Evolutionary conservation across 805 yeast genomes (phyloP).

Genomic region (Phaffomyces antillensis): DNA sequence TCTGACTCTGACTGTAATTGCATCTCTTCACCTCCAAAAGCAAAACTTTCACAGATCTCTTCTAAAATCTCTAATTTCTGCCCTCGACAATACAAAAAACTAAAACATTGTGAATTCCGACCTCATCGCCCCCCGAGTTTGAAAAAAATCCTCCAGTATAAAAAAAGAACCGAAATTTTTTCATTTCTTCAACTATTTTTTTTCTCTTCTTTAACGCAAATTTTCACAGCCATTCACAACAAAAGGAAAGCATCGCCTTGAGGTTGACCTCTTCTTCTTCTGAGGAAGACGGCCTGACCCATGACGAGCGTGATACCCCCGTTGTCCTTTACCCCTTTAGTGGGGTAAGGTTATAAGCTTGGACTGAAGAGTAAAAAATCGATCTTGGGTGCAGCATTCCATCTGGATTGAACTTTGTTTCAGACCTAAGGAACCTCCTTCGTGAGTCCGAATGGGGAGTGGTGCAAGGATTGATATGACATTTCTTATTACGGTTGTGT

Average conservation of each 20-base stretch:
- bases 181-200: not conserved
- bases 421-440: conserved; percentile 62
- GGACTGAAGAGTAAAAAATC: conserved; percentile 57
- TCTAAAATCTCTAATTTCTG: too few relatives aligned
- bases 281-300: conserved; percentile 41
- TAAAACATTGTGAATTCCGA: not conserved
- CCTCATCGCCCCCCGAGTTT: not conserved
- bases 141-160: not conserved
- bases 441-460: conserved; percentile 69
- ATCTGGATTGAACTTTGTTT: conserved; percentile 37
- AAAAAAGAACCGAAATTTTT: not conserved
- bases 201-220: conserved; percentile 39
- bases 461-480: conserved; percentile 45
- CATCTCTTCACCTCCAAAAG: too few relatives aligned
- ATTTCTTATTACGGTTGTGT: conserved; percentile 7
- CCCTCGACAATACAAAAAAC: not conserved
- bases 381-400: conserved; percentile 74
- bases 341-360: conserved; percentile 24
- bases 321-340: conserved; percentile 22
- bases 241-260: conserved; percentile 52
- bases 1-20: not conserved
- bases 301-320: conserved; percentile 55
- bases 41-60: not conserved
- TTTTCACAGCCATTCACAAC: conserved; percentile 56
- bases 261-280: conserved; percentile 46